These are phyloP conservation scores for Penicillium sp. DNA, from an alignment of 2,329 filamentous ascomycete genomes.

Conservation along the genomic window DNA sequence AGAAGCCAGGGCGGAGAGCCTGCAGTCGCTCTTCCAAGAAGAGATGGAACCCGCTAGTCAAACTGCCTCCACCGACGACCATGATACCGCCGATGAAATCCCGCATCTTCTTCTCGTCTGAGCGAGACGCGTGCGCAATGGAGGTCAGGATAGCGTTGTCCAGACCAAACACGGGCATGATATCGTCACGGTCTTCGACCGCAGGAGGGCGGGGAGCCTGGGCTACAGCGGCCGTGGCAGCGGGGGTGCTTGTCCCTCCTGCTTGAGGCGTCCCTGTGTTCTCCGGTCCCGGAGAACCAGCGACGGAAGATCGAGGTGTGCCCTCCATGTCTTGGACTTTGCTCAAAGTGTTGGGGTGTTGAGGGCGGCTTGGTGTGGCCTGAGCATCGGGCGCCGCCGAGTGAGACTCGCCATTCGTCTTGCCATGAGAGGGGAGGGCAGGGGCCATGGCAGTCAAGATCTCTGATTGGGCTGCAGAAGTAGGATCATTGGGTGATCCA, in stretches of 20 bases:
- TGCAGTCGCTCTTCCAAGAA: constrained; percentile 77
- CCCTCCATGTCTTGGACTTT: constrained; percentile 61
- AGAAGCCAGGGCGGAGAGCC: constrained; percentile 51
- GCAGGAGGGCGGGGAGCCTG: constrained; percentile 35
- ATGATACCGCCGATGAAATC: constrained; percentile 86
- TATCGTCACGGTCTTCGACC: constrained; percentile 61
- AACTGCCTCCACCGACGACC: constrained; percentile 76
- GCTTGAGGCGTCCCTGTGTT: constrained; percentile 58
- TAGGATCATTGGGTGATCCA: constrained; percentile 79
- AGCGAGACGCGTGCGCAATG: constrained; percentile 75
- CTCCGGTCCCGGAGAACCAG: constrained; percentile 79
- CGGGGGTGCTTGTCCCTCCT: constrained; percentile 37
- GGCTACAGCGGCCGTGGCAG: constrained; percentile 25
- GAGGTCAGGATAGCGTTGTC: constrained; percentile 83
- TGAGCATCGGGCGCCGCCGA: constrained; percentile 25
- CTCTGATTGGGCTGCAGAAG: constrained; percentile 71
- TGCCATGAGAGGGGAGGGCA: constrained; percentile 22
- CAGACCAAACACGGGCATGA: constrained; percentile 72
- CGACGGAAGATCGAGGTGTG: constrained; percentile 76
- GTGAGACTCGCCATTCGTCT: constrained; percentile 33
- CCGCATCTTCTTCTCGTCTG: constrained; percentile 84
- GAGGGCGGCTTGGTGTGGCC: constrained; percentile 44
- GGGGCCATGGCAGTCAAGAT: constrained; percentile 48
- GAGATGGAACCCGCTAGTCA: constrained; percentile 68
- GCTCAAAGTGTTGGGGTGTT: constrained; percentile 60